phyloP scores from a whole-genome alignment of 805 yeast species.

The Cyberlindnera mycetangii region DNA sequence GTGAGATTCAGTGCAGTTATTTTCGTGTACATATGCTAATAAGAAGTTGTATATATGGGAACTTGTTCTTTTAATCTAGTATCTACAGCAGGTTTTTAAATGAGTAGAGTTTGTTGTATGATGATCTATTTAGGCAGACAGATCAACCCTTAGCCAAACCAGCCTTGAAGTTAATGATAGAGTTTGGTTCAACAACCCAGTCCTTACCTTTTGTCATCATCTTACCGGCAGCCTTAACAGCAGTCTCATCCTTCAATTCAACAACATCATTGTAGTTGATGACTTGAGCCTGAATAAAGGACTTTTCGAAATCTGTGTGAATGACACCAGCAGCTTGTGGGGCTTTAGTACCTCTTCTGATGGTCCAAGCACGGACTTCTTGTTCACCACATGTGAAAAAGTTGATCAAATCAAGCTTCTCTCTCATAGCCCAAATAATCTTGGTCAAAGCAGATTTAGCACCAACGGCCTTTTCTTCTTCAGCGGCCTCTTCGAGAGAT shows the following conservation, averaged over 20 bases:
- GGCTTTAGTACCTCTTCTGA: conserved; percentile 86
- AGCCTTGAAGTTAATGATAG: conserved; percentile 86
- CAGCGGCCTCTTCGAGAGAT: conserved; percentile 82
- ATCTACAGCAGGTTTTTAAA: too few relatives aligned
- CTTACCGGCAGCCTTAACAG: conserved; percentile 86
- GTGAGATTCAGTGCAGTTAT: conserved; percentile 1
- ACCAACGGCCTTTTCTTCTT: conserved; percentile 70
- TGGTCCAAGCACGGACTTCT: conserved; percentile 98
- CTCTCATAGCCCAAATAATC: conserved; percentile 84
- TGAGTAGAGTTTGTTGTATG: too few relatives aligned
- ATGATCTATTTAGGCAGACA: background rate
- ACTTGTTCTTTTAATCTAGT: too few relatives aligned
- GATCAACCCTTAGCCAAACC: conserved; percentile 71
- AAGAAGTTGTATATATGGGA: background rate
- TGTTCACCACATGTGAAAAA: conserved; percentile 96
- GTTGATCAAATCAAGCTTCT: conserved; percentile 80
- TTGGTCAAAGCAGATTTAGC: conserved; percentile 80
- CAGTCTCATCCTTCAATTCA: conserved; percentile 75
- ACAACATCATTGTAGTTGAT: conserved; percentile 80
- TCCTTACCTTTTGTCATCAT: conserved; percentile 90
- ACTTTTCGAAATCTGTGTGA: conserved; percentile 91
- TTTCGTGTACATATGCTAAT: background rate
- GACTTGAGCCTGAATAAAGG: conserved; percentile 92
- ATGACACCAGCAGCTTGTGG: conserved; percentile 99
- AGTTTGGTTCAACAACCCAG: conserved; percentile 94